Conservation (phyloP, 73 alveolate genomes). For the Paramecium tetraurelia region DNA sequence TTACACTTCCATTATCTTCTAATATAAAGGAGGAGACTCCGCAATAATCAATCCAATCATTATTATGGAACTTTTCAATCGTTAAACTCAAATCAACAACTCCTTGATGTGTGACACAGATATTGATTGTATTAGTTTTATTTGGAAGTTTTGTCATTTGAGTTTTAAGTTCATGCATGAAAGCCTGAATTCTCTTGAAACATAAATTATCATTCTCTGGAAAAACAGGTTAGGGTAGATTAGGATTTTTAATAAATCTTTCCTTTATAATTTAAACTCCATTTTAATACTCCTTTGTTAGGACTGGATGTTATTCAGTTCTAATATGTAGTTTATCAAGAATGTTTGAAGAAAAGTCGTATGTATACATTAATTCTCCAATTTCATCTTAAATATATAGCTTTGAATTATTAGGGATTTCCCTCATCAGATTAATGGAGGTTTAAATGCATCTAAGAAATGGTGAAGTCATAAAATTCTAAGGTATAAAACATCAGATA, state of each 20-base stretch:
- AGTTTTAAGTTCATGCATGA: background rate
- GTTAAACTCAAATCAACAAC: background rate
- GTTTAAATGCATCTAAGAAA: background rate
- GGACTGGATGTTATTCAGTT: background rate
- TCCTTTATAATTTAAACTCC: background rate
- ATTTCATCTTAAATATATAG: background rate
- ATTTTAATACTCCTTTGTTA: background rate
- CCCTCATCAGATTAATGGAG: background rate
- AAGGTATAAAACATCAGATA: background rate
- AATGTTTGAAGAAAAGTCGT: background rate
- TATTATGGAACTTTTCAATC: background rate
- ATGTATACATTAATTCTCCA: background rate
- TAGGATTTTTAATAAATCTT: background rate
- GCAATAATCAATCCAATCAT: background rate
- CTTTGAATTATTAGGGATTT: background rate
- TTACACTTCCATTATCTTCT: background rate
- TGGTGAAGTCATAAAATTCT: background rate
- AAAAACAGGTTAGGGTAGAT: background rate
- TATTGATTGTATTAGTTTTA: background rate
- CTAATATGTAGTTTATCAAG: background rate
- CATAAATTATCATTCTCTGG: background rate
- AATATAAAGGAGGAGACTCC: background rate
- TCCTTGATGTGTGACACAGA: background rate
- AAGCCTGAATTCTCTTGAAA: background rate
- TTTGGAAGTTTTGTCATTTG: background rate